Base-by-base conservation (phyloP, 495 filamentous ascomycete species). In the Penicillium cosmopolitanum region DNA sequence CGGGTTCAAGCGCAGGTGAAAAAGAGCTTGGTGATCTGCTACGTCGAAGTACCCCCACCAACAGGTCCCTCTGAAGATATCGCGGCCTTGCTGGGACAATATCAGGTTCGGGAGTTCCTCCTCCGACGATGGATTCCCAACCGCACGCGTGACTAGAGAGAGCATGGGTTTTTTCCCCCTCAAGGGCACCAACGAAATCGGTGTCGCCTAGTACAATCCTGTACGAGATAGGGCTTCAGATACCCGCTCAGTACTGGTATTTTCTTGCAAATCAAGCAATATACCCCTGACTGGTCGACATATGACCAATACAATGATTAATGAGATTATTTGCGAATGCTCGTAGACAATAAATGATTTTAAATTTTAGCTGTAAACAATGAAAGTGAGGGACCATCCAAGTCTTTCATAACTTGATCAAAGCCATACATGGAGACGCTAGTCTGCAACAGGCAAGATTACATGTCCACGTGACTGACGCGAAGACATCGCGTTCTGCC, bases 31-130 rank as follows among this genome's bases (percentile, higher is more conserved):
- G 87, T 97, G 35, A 66, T 98, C 12, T 86, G 86, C 56, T 99
- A 94, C 70, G 94, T 98, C 2, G 94, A 99, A 60, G 80, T 98
- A 12, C 96, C 96, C 8, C 84, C 89, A 10, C 92, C 93, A 4
- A 53, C 56, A 21, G 57, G 54, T 31, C 58, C 53, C 2, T 47
- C 81, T 13, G 70, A 80, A 12, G 85, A 88, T 54, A 80, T 96
- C 40, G 81, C 84, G 3, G 78, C 70, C 13, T 68, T 91, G 33
- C 68, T 98, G 38, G 80, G 80, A 67, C 77, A 80, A 48, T 99
- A 96, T 66, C 87, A 80, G 54, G 84, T 98, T 11, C 81, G 92
- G 50, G 95, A 99, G 68, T 82, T 97, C 50, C 79, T 89, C 33
- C 74, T 97, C 40, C 86, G 85, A 70, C 80, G 96, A 64, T 99